A percentile compares a stretch with the other conserved stretches of the same genome.
These are phyloP conservation scores for Barnettozyma siamensis DNA, from an alignment of 805 yeast genomes.

Conservation along the genomic window DNA sequence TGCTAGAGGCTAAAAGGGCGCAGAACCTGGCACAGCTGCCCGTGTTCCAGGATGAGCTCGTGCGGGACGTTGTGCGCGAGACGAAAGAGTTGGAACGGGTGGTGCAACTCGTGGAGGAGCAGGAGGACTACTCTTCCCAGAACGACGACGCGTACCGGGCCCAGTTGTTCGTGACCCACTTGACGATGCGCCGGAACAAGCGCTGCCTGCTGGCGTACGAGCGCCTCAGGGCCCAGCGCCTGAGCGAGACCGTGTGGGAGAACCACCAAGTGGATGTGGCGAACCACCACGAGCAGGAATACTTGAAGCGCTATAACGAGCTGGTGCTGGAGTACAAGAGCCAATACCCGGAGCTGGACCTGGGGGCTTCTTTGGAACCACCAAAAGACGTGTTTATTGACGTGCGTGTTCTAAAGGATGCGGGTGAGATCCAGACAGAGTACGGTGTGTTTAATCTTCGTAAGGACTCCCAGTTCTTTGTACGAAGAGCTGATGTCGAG, in stretches of 20 bases:
- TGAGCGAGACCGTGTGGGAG: slow-evolving; percentile 70
- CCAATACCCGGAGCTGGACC: slow-evolving; percentile 72
- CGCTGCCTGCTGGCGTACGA: slow-evolving; percentile 86
- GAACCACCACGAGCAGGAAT: slow-evolving; percentile 77
- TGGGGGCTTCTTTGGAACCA: slow-evolving; percentile 85
- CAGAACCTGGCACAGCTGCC: slow-evolving; percentile 61
- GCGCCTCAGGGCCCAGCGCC: slow-evolving; percentile 56
- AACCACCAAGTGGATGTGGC: slow-evolving; percentile 51
- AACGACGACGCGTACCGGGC: slow-evolving; percentile 39
- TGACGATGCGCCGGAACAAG: slow-evolving; percentile 83
- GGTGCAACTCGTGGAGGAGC: slow-evolving; percentile 41
- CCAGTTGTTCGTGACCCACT: slow-evolving; percentile 49
- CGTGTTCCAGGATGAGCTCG: slow-evolving; percentile 63
- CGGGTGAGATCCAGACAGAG: slow-evolving; percentile 96
- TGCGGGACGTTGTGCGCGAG: slow-evolving; percentile 67
- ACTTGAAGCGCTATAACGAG: slow-evolving; percentile 63
- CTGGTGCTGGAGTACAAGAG: slow-evolving; percentile 73
- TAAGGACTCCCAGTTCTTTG: slow-evolving; percentile 91
- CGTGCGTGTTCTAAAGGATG: slow-evolving; percentile 87
- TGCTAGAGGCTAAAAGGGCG: slow-evolving; percentile 79
- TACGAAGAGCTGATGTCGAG: slow-evolving; percentile 91
- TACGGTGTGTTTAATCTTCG: slow-evolving; percentile 92
- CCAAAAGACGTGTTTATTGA: slow-evolving; percentile 91
- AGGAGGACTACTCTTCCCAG: slow-evolving; percentile 31
- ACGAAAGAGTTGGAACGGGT: slow-evolving; percentile 55